These are phyloP conservation scores for Solanum rostratum DNA, from an alignment of 257 asterid species.

Conservation along the genomic window DNA sequence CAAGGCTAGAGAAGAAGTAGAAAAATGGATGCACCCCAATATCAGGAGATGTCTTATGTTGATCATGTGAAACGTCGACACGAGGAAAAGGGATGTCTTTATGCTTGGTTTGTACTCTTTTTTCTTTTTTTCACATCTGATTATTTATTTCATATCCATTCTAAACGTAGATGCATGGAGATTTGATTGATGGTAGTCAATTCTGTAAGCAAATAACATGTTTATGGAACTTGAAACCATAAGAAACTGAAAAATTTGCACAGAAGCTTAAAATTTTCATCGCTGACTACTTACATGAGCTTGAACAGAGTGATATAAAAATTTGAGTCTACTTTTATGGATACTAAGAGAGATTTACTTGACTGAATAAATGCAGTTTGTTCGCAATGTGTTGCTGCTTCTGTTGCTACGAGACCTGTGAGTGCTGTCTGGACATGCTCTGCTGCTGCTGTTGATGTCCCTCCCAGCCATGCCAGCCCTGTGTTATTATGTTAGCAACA, in stretches of 20 bases:
- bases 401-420: conserved; percentile 29
- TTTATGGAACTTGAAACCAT: neutral
- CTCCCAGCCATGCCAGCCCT: neutral
- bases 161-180: too few relatives aligned
- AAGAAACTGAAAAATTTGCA: neutral
- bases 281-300: neutral
- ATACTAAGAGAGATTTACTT: neutral
- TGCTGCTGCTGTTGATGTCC: conserved; percentile 13
- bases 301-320: neutral
- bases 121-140: neutral
- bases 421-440: conserved; percentile 21
- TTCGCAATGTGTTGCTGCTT: conserved; percentile 26
- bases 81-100: conserved; percentile 20
- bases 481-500: neutral
- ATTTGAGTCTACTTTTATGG: neutral
- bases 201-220: neutral
- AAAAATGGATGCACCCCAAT: conserved; percentile 13
- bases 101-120: conserved; percentile 11
- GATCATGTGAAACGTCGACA: conserved; percentile 11
- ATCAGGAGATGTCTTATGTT: conserved; percentile 3
- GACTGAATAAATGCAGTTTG: conserved; percentile 3
- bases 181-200: neutral
- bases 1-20: neutral
- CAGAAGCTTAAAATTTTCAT: neutral
- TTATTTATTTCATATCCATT: too few relatives aligned